Evolutionary conservation across 495 filamentous ascomycete species (phyloP), one percentile per base, ranked within the genome.

Genomic region (Aspergillus ellipticus): DNA sequence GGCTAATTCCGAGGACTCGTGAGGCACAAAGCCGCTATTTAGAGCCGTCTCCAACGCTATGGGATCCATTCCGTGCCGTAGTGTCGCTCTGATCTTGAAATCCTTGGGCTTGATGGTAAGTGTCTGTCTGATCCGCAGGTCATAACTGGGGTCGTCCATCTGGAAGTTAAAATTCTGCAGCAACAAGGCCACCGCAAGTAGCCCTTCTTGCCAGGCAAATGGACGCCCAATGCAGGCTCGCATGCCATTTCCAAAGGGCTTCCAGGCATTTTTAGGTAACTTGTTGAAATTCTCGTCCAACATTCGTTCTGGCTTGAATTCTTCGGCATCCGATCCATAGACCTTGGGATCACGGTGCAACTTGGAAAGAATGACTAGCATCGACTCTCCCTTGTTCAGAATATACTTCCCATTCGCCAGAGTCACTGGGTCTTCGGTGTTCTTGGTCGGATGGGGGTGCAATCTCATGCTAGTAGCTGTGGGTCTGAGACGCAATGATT

Each of bases 61-160:
- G 2, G 83, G 74, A 13, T 84, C 80, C 28, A 85, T 62, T 0
- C 83, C 81, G 22, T 83, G 66, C 8, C 88, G 75, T 0, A 88
- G 68, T 1, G 68, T 77, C 7, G 86, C 88, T 21, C 76, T 82
- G 74, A 94, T 89, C 47, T 77, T 78, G 66, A 92, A 87, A 43
- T 80, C 83, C 51, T 86, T 83, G 0, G 89, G 89, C 66, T 92
- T 94, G 66, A 89, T 80, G 0, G 88, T 91, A 9, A 91, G 72
- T 0, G 87, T 89, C 65, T 88, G 80, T 65, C 87, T 88, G 59
- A 88, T 69, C 54, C 76, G 75, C 7, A 87, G 58, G 35, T 73
- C 63, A 56, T 88, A 88, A 22, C 58, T 66, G 3, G 77, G 74
- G 60, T 87, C 79, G 16, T 72, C 82, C 41, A 79, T 67, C 61